A percentile compares a stretch with the other conserved stretches of the same genome.
These are phyloP conservation scores for Alternaria arborescens DNA, from an alignment of 2,329 filamentous ascomycete genomes.

Conservation along the genomic window DNA sequence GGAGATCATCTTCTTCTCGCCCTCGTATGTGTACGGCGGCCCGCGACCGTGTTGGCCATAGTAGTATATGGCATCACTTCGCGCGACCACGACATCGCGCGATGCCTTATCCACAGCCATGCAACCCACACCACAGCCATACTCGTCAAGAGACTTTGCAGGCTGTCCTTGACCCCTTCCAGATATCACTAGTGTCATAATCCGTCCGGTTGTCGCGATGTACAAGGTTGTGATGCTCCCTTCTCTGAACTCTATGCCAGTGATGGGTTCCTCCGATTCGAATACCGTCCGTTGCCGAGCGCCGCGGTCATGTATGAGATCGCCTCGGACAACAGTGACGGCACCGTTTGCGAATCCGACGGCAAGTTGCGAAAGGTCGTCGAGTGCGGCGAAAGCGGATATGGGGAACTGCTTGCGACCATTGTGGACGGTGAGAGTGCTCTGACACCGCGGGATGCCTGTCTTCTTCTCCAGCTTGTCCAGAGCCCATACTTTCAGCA, in stretches of 20 bases:
- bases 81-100: slow-evolving; percentile 87
- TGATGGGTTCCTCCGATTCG: slow-evolving; percentile 96
- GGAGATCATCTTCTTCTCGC: slow-evolving; percentile 81
- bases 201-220: slow-evolving; percentile 87
- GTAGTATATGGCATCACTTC: slow-evolving; percentile 95
- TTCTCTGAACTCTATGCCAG: slow-evolving; percentile 80
- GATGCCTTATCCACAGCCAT: slow-evolving; percentile 85
- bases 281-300: slow-evolving; percentile 94
- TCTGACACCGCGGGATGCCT: slow-evolving; percentile 85
- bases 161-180: slow-evolving; percentile 90
- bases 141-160: slow-evolving; percentile 86
- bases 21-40: slow-evolving; percentile 89
- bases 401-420: slow-evolving; percentile 94
- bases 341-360: slow-evolving; percentile 96
- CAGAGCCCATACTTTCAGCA: slow-evolving; percentile 96
- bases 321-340: slow-evolving; percentile 91
- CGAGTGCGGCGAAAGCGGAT: slow-evolving; percentile 85
- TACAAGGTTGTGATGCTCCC: slow-evolving; percentile 78
- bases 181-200: slow-evolving; percentile 85
- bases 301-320: slow-evolving; percentile 93
- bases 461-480: slow-evolving; percentile 96
- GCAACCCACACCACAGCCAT: slow-evolving; percentile 90
- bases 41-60: slow-evolving; percentile 87
- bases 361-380: slow-evolving; percentile 90
- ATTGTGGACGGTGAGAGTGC: slow-evolving; percentile 86